phyloP scores from a whole-genome alignment of 2,329 filamentous ascomycete genomes.

The Penicillium carneum region DNA sequence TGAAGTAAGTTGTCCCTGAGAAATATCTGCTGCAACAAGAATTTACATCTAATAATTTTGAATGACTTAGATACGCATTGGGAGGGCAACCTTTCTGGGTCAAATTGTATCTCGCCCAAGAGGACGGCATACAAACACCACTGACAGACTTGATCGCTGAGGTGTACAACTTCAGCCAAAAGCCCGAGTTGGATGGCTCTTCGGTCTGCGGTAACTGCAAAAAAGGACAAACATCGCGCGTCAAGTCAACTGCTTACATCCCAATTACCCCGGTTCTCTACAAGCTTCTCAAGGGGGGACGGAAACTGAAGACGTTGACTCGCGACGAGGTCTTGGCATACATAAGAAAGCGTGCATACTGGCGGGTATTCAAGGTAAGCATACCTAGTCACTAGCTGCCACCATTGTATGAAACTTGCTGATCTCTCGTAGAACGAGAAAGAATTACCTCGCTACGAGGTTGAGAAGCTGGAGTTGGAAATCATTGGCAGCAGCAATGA shows the following conservation, averaged over 20 bases:
- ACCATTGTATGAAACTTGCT: neutral
- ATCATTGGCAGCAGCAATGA: slow-evolving; percentile 25
- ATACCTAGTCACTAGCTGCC: too few relatives aligned
- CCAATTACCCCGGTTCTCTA: slow-evolving; percentile 19
- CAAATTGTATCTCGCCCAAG: slow-evolving; percentile 20
- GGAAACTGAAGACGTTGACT: slow-evolving; percentile 16
- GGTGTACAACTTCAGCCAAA: slow-evolving; percentile 26
- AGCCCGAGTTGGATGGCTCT: slow-evolving; percentile 16
- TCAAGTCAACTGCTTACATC: slow-evolving; percentile 20
- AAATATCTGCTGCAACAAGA: too few relatives aligned
- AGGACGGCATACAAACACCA: slow-evolving; percentile 17
- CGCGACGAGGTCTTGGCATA: slow-evolving; percentile 16
- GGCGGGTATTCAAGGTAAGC: slow-evolving; percentile 18
- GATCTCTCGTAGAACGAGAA: slow-evolving; percentile 16
- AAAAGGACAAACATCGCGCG: slow-evolving; percentile 1
- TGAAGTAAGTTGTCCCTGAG: slow-evolving; percentile 8
- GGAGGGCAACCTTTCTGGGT: slow-evolving; percentile 24
- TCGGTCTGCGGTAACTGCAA: slow-evolving; percentile 19
- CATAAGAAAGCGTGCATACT: slow-evolving; percentile 16
- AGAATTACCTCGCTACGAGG: slow-evolving; percentile 19
- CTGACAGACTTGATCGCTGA: slow-evolving; percentile 19
- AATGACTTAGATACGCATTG: slow-evolving; percentile 18
- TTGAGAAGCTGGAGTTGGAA: slow-evolving; percentile 21
- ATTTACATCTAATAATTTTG: neutral
- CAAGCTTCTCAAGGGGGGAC: slow-evolving; percentile 15